Base-by-base conservation (phyloP, 2,329 filamentous ascomycete species). In the Colletotrichum cordylinicola region DNA sequence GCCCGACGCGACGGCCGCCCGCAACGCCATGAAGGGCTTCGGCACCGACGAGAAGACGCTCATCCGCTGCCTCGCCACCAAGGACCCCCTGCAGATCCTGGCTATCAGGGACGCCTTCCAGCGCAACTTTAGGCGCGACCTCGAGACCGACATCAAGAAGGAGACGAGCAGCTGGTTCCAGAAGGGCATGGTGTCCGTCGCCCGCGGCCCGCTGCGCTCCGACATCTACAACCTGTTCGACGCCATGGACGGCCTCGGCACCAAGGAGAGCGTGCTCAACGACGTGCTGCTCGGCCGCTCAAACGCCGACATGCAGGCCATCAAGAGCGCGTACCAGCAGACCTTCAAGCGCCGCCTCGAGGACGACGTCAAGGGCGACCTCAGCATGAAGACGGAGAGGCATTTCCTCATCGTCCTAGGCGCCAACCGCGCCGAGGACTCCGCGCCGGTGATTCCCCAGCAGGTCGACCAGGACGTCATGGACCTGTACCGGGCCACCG, bases 1-100 rank as follows among this genome's bases (percentile, higher is more conserved):
- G 4, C 86, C 88, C 15, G 93, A 97, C 79, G 94, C 95, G 0
- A 91, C 95, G 73, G 91, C 88, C 6, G 87, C 98, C 27, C 92
- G 95, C 69, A 90, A 90, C 79, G 95, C 96, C 3, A 98, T 98
- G 95, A 98, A 98, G 84, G 96, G 96, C 0, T 95, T 98, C 77
- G 96, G 96, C 39, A 98, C 96, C 0, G 92, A 98, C 80, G 96
- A 98, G 83, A 93, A 92, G 80, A 84, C 90, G 0, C 87, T 98
- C 18, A 96, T 98, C 78, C 87, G 88, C 3, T 87, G 93, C 4
- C 87, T 98, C 10, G 87, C 93, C 4, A 91, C 89, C 79, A 93
- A 96, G 77, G 95, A 98, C 78, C 94, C 96, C 1, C 87, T 96
- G 6, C 94, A 98, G 82, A 90, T 97, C 77, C 91, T 93, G 64